Conservation (phyloP, 2,329 filamentous ascomycete species). For the Arthrinium puccinioides region DNA sequence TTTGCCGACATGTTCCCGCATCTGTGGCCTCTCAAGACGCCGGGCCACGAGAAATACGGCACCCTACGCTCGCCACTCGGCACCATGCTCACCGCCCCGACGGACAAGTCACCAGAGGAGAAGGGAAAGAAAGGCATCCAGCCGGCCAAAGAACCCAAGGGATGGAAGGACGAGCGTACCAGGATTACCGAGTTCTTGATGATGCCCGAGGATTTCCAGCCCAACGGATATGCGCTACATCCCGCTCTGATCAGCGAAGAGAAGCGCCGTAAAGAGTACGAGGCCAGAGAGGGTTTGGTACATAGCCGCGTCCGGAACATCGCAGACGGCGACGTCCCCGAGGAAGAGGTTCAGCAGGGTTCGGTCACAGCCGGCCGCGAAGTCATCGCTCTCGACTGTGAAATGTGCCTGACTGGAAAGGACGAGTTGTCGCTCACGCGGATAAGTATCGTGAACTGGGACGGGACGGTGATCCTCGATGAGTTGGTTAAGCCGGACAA, state of each 20-base stretch:
- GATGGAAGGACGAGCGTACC: slow-evolving; percentile 69
- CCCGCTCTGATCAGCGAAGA: slow-evolving; percentile 61
- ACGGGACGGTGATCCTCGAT: slow-evolving; percentile 74
- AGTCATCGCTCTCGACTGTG: slow-evolving; percentile 82
- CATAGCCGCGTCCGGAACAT: slow-evolving; percentile 63
- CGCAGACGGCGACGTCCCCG: slow-evolving; percentile 60
- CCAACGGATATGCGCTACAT: slow-evolving; percentile 81
- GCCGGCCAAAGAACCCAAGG: slow-evolving; percentile 54
- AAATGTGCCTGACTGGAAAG: slow-evolving; percentile 89
- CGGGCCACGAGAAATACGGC: slow-evolving; percentile 74
- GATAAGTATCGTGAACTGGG: slow-evolving; percentile 82
- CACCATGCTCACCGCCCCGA: slow-evolving; percentile 70
- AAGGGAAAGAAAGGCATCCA: slow-evolving; percentile 53
- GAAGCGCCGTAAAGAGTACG: slow-evolving; percentile 45
- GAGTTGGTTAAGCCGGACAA: slow-evolving; percentile 85
- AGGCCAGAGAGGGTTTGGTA: slow-evolving; percentile 68
- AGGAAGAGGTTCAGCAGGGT: slow-evolving; percentile 66
- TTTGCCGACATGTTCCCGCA: slow-evolving; percentile 79
- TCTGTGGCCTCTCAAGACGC: slow-evolving; percentile 82
- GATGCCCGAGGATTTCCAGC: slow-evolving; percentile 63
- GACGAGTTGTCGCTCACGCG: slow-evolving; percentile 78
- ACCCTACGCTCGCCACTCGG: slow-evolving; percentile 83
- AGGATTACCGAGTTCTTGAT: slow-evolving; percentile 75
- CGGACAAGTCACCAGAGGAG: slow-evolving; percentile 63
- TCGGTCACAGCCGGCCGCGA: slow-evolving; percentile 77